phyloP scores from a whole-genome alignment of 805 yeast genomes.

The Jamesozyma hellenica region DNA sequence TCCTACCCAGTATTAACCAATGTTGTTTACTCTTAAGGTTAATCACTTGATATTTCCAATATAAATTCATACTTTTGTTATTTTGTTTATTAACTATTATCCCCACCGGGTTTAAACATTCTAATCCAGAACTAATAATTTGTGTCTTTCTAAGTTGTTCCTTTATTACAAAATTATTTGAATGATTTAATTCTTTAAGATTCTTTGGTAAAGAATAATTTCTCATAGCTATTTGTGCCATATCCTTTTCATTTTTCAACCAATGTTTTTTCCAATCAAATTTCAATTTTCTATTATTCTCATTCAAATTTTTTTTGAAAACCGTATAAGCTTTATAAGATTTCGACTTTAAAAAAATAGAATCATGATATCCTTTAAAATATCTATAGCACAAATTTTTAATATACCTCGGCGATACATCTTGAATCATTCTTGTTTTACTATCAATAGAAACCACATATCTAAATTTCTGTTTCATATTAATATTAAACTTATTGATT shows the following conservation, averaged over 20 bases:
- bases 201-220: constrained; percentile 12
- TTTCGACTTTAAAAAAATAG: constrained; percentile 4
- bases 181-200: constrained; percentile 7
- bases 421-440: constrained; percentile 6
- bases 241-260: not conserved
- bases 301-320: constrained; percentile 3
- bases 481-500: not conserved
- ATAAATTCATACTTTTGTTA: constrained; percentile 2
- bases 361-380: constrained; percentile 5
- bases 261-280: not conserved
- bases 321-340: constrained; percentile 6
- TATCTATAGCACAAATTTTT: constrained; percentile 13
- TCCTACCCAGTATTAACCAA: constrained; percentile 22
- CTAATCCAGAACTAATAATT: constrained; percentile 1
- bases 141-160: constrained; percentile 10
- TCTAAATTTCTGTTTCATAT: constrained; percentile 10
- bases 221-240: constrained; percentile 9
- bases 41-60: constrained; percentile 13
- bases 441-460: constrained; percentile 13
- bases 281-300: not conserved
- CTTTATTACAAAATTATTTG: constrained; percentile 13
- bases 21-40: constrained; percentile 17
- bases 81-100: not conserved
- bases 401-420: constrained; percentile 20
- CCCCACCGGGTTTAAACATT: not conserved